Evolutionary conservation across 192 early-diverging fungal species (phyloP), one percentile per base, ranked within the genome.

Genomic region (Linnemannia schmuckeri): DNA sequence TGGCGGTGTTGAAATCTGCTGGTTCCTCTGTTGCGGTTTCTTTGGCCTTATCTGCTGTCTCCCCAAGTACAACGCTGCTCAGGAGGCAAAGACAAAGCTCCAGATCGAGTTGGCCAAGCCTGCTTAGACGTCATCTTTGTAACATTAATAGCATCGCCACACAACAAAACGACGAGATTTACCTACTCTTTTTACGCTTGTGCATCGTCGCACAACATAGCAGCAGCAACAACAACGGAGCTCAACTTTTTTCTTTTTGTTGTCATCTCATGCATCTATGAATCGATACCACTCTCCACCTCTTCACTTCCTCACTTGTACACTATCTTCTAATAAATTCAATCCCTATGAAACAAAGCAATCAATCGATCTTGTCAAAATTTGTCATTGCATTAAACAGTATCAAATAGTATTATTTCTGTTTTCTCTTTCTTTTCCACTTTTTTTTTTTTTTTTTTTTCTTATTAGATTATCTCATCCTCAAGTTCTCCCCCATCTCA

Each of bases 1-100:
- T 42, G 80, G 74, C 12, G 69, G 72, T 22, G 4, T 24, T 17
- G 80, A 81, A 37, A 57, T 75, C 66, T 69, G 37, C 22, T 81
- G 80, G 80, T 81, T 81, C 47, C 24, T 81, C 8, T 81, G 80
- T 66, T 81, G 80, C 33, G 80, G 80, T 6, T 44, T 66, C 46
- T 81, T 81, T 49, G 80, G 61, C 10, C 72, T 81, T 38, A 81
- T 81, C 35, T 81, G 80, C 68, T 81, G 80, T 71, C 68, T 81
- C 18, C 80, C 80, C 42, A 81, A 81, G 49, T 81, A 81, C 66
- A 81, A 81, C 38, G 66, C 55, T 37, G 49, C 70, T n/a, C 80
- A 81, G 35, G n/a, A 49, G 6, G 80, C 80, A 33, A 66, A 71
- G 68, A 70, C 80, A 35, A 70, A 68, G 30, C 38, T 81, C 44